Evolutionary conservation across 73 alveolate genomes (phyloP).

Genomic region (Loxodes magnus): DNA sequence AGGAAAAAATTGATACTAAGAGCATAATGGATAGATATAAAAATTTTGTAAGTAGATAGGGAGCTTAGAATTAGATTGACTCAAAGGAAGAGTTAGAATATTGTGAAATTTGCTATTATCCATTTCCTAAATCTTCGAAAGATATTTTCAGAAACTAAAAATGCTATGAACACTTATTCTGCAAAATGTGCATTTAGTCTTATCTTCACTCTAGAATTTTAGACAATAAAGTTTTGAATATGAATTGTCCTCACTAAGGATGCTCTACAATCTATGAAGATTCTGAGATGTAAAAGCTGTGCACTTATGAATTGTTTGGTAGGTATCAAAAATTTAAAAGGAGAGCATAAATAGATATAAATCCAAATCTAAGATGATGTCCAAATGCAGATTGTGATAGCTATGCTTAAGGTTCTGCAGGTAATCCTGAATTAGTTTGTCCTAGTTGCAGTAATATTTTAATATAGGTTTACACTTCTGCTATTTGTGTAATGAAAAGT

Average conservation of each 20-base stretch:
- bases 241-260: conserved; percentile 19
- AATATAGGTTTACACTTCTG: too few relatives aligned
- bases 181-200: too few relatives aligned
- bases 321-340: conserved; percentile 30
- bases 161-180: too few relatives aligned
- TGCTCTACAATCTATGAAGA: conserved; percentile 17
- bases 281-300: conserved; percentile 3
- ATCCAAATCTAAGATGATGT: conserved; percentile 47
- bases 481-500: conserved; percentile 29
- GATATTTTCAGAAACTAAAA: too few relatives aligned
- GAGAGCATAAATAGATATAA: conserved; percentile 9
- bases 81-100: too few relatives aligned
- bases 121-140: too few relatives aligned
- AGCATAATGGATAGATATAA: too few relatives aligned
- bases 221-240: conserved; percentile 7
- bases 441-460: conserved; percentile 20
- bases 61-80: too few relatives aligned
- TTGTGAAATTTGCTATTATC: too few relatives aligned
- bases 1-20: too few relatives aligned
- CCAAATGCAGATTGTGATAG: conserved; percentile 49
- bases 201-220: too few relatives aligned
- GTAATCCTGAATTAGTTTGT: conserved; percentile 13
- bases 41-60: too few relatives aligned
- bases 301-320: conserved; percentile 11
- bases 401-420: conserved; percentile 17